Conservation (phyloP, 805 yeast genomes). For the Alloascoidea africana region DNA sequence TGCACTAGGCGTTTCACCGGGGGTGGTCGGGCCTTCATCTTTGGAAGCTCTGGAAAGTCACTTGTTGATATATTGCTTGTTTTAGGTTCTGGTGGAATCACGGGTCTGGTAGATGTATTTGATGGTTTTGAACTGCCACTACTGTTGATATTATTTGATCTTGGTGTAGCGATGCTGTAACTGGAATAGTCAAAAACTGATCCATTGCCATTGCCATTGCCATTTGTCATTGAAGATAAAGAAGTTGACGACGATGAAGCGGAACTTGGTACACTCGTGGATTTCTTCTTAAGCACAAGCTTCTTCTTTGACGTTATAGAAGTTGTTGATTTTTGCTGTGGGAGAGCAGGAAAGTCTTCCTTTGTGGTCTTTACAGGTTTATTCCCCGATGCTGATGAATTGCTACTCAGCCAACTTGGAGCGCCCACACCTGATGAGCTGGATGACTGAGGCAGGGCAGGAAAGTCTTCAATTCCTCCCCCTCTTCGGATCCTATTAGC, state of each 20-base stretch:
- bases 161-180: not conserved
- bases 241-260: constrained; percentile 15
- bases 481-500: not conserved
- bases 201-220: not conserved
- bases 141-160: not conserved
- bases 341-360: constrained; percentile 5
- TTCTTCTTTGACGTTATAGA: constrained; percentile 9
- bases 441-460: constrained; percentile 5
- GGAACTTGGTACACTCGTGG: too few species aligned
- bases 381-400: not conserved
- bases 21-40: not conserved
- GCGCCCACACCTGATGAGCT: not conserved
- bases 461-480: constrained; percentile 8
- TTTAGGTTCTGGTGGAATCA: too few species aligned
- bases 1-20: not conserved
- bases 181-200: not conserved
- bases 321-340: constrained; percentile 5
- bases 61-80: constrained; percentile 3
- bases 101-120: too few species aligned
- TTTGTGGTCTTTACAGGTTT: not conserved
- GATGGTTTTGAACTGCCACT: not conserved
- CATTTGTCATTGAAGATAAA: constrained; percentile 3
- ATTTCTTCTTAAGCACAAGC: constrained; percentile 22
- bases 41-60: constrained; percentile 5
- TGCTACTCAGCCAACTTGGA: not conserved